phyloP scores from a whole-genome alignment of 108 stramenopile species.

The Licmophora abbreviata region DNA sequence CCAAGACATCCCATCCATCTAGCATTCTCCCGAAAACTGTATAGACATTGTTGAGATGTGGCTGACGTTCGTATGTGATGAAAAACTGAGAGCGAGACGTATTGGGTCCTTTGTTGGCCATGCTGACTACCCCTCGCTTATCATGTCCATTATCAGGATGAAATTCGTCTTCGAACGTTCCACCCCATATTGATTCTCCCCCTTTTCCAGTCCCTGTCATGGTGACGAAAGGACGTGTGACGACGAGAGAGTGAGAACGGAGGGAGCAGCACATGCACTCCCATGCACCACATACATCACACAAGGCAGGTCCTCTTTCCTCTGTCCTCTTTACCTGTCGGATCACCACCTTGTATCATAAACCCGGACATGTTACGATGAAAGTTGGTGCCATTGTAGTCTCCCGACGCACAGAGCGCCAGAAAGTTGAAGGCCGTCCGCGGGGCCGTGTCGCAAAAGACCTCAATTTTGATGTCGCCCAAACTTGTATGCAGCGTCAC shows the following conservation, averaged over 20 bases:
- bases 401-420: slow-evolving; percentile 77
- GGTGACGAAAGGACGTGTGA: slow-evolving; percentile 32
- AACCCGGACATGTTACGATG: slow-evolving; percentile 95
- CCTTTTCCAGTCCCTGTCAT: slow-evolving; percentile 63
- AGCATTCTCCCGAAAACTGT: slow-evolving; percentile 92
- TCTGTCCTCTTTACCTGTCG: slow-evolving; percentile 19
- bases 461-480: slow-evolving; percentile 92
- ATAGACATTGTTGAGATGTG: slow-evolving; percentile 92
- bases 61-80: slow-evolving; percentile 88
- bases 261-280: background rate
- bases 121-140: slow-evolving; percentile 80
- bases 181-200: slow-evolving; percentile 95
- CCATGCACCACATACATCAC: too few species aligned
- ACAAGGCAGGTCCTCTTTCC: background rate
- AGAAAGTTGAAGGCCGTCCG: slow-evolving; percentile 88
- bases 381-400: slow-evolving; percentile 90
- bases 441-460: slow-evolving; percentile 95
- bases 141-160: slow-evolving; percentile 87
- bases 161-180: slow-evolving; percentile 91
- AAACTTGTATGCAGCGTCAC: slow-evolving; percentile 89
- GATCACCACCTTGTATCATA: slow-evolving; percentile 94
- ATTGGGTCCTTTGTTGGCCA: slow-evolving; percentile 92
- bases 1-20: slow-evolving; percentile 93
- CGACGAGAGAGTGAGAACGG: slow-evolving; percentile 14
- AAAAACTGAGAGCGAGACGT: slow-evolving; percentile 93